Evolutionary conservation across 768 basidiomycete species (phyloP).

Genomic region (Daedalea quercina): DNA sequence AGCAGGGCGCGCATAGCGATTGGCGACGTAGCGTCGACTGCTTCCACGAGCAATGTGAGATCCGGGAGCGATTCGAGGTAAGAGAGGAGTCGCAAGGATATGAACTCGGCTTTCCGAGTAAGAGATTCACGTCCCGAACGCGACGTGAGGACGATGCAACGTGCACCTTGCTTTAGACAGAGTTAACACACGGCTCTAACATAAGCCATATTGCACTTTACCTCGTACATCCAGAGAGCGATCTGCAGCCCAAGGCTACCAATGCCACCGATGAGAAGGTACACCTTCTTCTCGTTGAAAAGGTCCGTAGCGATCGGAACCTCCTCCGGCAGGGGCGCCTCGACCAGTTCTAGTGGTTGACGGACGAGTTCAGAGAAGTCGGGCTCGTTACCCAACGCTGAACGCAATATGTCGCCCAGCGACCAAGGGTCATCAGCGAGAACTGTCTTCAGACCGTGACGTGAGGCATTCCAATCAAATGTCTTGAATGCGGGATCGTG

Average conservation of each 20-base stretch:
- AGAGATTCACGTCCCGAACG: conserved; percentile 7
- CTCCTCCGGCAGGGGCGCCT: background rate
- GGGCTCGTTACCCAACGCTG: background rate
- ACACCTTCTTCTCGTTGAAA: conserved; percentile 18
- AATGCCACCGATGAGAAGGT: conserved; percentile 34
- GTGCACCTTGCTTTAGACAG: conserved; percentile 30
- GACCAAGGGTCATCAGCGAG: conserved; percentile 4
- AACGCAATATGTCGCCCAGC: conserved; percentile 6
- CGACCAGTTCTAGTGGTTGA: background rate
- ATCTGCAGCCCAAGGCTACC: conserved; percentile 31
- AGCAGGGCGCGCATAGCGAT: conserved; percentile 2
- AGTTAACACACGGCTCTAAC: conserved; percentile 29
- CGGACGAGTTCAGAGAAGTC: background rate
- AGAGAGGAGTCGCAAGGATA: conserved; percentile 2
- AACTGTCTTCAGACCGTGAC: background rate
- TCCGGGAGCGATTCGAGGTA: conserved; percentile 6
- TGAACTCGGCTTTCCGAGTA: background rate
- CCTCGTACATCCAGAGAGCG: conserved; percentile 37
- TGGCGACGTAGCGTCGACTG: conserved; percentile 6
- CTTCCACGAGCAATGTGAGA: conserved; percentile 4
- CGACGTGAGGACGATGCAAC: conserved; percentile 14
- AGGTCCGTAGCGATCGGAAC: conserved; percentile 2
- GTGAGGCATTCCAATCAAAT: background rate
- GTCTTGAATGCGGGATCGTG: background rate
- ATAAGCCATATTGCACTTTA: conserved; percentile 26